Conservation (phyloP, 1,284 basidiomycete genomes). For the Crepidotus sp. region DNA sequence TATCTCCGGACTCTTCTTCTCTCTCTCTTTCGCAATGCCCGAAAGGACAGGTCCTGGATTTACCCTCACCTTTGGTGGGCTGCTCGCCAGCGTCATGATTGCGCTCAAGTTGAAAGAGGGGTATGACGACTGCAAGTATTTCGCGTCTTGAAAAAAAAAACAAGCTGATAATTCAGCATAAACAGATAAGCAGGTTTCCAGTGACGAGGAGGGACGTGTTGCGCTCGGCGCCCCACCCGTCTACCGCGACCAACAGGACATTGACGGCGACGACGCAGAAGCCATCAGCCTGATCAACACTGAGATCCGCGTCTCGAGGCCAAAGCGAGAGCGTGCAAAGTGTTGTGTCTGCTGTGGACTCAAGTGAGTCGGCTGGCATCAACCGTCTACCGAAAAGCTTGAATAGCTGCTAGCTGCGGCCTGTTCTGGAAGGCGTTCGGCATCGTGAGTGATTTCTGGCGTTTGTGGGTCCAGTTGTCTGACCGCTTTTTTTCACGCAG, state of each 20-base stretch:
- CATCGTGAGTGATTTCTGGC: slow-evolving; percentile 29
- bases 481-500: background rate
- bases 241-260: slow-evolving; percentile 18
- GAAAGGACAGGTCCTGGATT: slow-evolving; percentile 19
- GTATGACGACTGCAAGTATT: slow-evolving; percentile 38
- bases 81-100: slow-evolving; percentile 38
- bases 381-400: background rate
- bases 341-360: slow-evolving; percentile 49
- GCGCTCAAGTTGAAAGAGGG: slow-evolving; percentile 41
- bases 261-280: slow-evolving; percentile 25
- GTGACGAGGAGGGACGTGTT: slow-evolving; percentile 36
- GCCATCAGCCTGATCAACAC: slow-evolving; percentile 32
- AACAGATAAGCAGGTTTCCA: slow-evolving; percentile 35
- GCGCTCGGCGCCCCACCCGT: slow-evolving; percentile 24
- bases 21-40: slow-evolving; percentile 14
- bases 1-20: slow-evolving; percentile 4
- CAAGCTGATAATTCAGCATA: background rate
- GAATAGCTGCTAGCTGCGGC: slow-evolving; percentile 32
- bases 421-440: slow-evolving; percentile 50
- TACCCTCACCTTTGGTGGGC: slow-evolving; percentile 30
- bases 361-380: slow-evolving; percentile 29
- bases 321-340: slow-evolving; percentile 25
- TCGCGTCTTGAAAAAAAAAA: background rate
- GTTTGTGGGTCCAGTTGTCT: background rate
- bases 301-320: slow-evolving; percentile 26